Conservation (phyloP, 441 rosid genomes). For the Euphorbia schlechtendalii region DNA sequence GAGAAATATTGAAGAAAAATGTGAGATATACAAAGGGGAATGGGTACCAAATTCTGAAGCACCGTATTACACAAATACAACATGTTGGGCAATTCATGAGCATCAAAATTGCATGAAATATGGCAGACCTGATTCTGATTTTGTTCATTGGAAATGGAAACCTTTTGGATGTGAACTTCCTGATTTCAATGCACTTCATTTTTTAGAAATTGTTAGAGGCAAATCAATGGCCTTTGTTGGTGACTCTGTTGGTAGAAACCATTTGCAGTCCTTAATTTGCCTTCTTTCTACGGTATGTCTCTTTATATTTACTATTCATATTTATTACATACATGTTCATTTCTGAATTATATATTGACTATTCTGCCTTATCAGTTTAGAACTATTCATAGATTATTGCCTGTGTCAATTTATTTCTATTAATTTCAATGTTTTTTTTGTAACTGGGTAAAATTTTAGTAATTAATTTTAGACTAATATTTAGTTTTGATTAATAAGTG, state of each 20-base stretch:
- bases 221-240: conserved; percentile 81
- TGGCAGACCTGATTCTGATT: conserved; percentile 72
- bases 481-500: too few relatives aligned
- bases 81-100: conserved; percentile 76
- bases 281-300: conserved; percentile 60
- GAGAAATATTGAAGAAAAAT: conserved; percentile 19
- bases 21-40: conserved; percentile 62
- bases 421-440: background rate
- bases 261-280: conserved; percentile 81
- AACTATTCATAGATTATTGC: background rate
- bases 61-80: conserved; percentile 63
- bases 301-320: background rate
- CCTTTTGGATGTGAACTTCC: conserved; percentile 68
- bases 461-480: too few relatives aligned
- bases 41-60: conserved; percentile 62
- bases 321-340: too few relatives aligned
- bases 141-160: conserved; percentile 82
- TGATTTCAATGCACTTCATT: conserved; percentile 51
- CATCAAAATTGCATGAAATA: conserved; percentile 81
- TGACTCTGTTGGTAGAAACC: conserved; percentile 89
- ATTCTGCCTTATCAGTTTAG: background rate
- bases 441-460: too few relatives aligned
- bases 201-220: conserved; percentile 49
- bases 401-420: background rate
- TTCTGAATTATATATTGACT: too few relatives aligned